Base-by-base conservation (phyloP, 208 protist genomes). In the Trypanosomatidae sp. region DNA sequence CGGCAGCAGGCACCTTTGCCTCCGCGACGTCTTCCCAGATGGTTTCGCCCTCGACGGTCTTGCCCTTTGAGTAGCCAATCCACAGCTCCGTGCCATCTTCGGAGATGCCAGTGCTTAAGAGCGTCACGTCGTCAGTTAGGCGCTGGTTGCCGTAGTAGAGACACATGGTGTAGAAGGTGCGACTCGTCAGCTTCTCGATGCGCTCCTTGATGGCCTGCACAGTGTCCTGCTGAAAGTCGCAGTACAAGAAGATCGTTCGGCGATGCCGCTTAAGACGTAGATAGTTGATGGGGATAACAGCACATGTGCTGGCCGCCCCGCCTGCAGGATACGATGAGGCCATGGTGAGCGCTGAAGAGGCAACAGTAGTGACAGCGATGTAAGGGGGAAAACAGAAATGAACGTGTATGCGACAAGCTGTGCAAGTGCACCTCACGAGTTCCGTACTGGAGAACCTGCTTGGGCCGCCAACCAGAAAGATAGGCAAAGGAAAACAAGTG, bases 121-220 rank as follows among this genome's bases (percentile, higher is more conserved):
- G 83, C 36, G 88, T 95, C n/a, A 83, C 81, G 60, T 76, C 79
- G 67, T 97, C 90, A 28, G 93, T 89, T 28, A 97, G 76, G 65
- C 83, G 88, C 67, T 95, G 90, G 44, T 79, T 80, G n/a, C 84
- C 91, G 22, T 91, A 79, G 76, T 91, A 95, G 25, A 97, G 84
- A 17, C 83, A 80, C 62, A 91, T 87, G 17, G 80, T 89, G 79
- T 95, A 94, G 67, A 95, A 95, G 13, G 79, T 89, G 39, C 86
- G 83, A 25, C 88, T 86, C 13, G 88, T 95, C 43, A 97, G 79
- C 76, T 94, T 95, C 69, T 94, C 93, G 36, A 95, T 77, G 7
- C 93, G 83, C 79, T 97, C 93, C 76, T 97, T 97, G 46, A 97
- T 93, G 7, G 86, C 86, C 80, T 95, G 93, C 73, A 97, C 90